A percentile compares a stretch with the other conserved stretches of the same genome.
phyloP scores from a whole-genome alignment of 2,329 filamentous ascomycete species.

The Botrytis squamosa region DNA sequence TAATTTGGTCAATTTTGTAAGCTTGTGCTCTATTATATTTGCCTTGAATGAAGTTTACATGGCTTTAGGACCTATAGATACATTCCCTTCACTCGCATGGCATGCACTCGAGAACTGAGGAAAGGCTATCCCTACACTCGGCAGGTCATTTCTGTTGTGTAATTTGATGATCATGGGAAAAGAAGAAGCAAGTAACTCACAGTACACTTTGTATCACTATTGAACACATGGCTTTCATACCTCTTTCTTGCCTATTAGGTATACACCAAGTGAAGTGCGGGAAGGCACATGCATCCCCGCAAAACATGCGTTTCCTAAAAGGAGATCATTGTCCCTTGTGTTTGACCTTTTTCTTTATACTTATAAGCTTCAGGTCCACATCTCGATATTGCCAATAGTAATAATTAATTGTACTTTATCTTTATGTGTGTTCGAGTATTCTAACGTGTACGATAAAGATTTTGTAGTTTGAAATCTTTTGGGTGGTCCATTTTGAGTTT shows the following conservation, averaged over 20 bases:
- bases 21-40: not conserved
- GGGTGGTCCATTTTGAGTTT: not conserved
- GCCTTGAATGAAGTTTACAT: not conserved
- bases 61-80: not conserved
- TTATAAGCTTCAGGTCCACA: not conserved
- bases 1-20: not conserved
- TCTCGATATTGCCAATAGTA: not conserved
- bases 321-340: not conserved
- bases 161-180: not conserved
- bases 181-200: constrained; percentile 4
- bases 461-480: constrained; percentile 1
- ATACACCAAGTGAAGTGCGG: not conserved
- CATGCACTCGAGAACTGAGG: constrained; percentile 6
- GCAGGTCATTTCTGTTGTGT: not conserved
- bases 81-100: not conserved
- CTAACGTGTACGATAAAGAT: not conserved
- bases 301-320: not conserved
- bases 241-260: not conserved
- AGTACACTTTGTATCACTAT: not conserved
- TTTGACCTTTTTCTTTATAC: not conserved
- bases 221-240: not conserved
- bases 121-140: not conserved
- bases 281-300: not conserved
- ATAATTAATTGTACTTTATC: not conserved
- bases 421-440: not conserved